A percentile compares a stretch with the other conserved stretches of the same genome.
Evolutionary conservation across 1,139 yeast genomes (phyloP).

Genomic region (Debaryomycetaceae sp.): DNA sequence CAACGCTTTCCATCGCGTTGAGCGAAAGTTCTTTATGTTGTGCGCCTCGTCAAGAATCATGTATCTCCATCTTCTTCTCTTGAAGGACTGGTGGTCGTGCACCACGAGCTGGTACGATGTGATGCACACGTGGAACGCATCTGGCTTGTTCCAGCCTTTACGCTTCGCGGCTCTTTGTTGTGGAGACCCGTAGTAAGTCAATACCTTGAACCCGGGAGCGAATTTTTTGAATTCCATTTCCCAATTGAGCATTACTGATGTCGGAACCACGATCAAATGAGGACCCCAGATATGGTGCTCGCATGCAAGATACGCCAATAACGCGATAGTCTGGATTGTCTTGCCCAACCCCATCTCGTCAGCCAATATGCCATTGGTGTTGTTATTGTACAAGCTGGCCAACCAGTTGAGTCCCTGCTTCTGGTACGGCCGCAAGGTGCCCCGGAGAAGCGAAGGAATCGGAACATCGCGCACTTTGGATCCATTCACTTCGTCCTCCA

Average conservation of each 20-base stretch:
- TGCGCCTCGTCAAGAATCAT: constrained; percentile 99
- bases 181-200: constrained; percentile 97
- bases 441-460: constrained; percentile 63
- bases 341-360: constrained; percentile 99
- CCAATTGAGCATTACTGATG: constrained; percentile 98
- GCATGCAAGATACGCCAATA: constrained; percentile 84
- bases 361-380: constrained; percentile 94
- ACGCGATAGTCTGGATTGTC: constrained; percentile 91
- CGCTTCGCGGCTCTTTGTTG: constrained; percentile 95
- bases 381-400: constrained; percentile 86
- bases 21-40: constrained; percentile 91
- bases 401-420: constrained; percentile 97
- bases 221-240: constrained; percentile 98
- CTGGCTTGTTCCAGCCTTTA: constrained; percentile 96
- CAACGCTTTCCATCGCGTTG: constrained; percentile 95
- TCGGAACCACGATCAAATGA: constrained; percentile 93
- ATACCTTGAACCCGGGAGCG: constrained; percentile 95
- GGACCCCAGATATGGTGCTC: constrained; percentile 98
- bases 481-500: constrained; percentile 40
- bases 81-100: constrained; percentile 92
- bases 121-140: constrained; percentile 93
- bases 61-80: constrained; percentile 90
- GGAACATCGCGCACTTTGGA: constrained; percentile 65
- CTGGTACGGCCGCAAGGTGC: constrained; percentile 85
- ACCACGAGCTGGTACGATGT: constrained; percentile 95